These are phyloP conservation scores for Microcos paniculata DNA, from an alignment of 345 rosid species.

Conservation along the genomic window DNA sequence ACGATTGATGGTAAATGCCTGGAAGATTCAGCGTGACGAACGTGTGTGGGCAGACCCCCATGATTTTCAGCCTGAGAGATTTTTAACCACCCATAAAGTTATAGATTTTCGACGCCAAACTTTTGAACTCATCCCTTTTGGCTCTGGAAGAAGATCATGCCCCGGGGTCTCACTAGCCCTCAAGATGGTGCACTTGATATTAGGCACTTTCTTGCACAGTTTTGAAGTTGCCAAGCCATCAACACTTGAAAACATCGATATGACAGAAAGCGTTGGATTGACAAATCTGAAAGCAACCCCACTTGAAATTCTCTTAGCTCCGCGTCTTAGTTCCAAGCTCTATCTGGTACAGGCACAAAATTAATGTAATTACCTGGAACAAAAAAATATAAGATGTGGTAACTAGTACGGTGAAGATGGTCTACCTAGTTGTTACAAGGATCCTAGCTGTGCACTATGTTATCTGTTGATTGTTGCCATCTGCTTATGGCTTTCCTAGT, in stretches of 20 bases:
- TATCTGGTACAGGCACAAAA: not conserved
- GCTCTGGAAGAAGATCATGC: constrained; percentile 38
- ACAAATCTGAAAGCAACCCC: constrained; percentile 42
- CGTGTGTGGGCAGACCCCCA: constrained; percentile 2
- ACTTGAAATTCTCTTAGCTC: constrained; percentile 34
- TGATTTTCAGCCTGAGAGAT: constrained; percentile 12
- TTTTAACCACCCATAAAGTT: not conserved
- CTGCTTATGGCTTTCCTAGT: not conserved
- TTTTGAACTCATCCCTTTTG: constrained; percentile 38
- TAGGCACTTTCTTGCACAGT: constrained; percentile 40
- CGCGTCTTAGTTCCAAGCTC: constrained; percentile 25
- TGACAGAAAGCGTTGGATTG: constrained; percentile 30
- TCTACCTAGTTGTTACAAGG: not conserved
- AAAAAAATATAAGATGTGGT: not conserved
- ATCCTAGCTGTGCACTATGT: not conserved
- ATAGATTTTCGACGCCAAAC: constrained; percentile 31
- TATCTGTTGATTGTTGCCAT: not conserved
- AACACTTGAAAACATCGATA: constrained; percentile 26
- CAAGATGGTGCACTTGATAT: constrained; percentile 29
- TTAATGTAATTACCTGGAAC: not conserved
- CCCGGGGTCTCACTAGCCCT: constrained; percentile 33
- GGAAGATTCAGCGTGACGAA: constrained; percentile 11
- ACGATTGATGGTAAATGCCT: not conserved
- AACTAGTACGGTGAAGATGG: not conserved
- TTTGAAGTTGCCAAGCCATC: constrained; percentile 31